Base-by-base conservation (phyloP, 768 basidiomycete species). In the Clavaria fumosa region DNA sequence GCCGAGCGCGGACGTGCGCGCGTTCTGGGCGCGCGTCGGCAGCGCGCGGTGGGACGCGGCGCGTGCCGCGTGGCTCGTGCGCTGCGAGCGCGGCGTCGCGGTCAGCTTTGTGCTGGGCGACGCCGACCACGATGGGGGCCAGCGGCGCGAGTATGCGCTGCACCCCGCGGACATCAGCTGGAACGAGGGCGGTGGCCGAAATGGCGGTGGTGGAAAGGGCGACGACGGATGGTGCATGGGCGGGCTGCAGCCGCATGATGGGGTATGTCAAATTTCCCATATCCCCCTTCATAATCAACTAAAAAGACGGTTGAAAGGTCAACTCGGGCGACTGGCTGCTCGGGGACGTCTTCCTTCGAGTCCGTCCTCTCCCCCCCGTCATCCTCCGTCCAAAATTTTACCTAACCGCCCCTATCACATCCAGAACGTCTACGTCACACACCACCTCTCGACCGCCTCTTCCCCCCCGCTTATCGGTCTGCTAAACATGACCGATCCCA, bases 281-380 rank as follows among this genome's bases (percentile, higher is more conserved):
- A 7, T 17, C 30, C 23, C 24, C 48, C 30, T 32, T 37, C 24
- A 21, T 27, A 19, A 33, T 36, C 36, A 19, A 34, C 35, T 35
- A 9, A 31, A 37, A 19, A 30, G 34, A 30, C 20, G 26, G 32
- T 14, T 37, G 23, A 9, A 30, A 52, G 47, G 51, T 55, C 27
- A 50, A 61, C 44, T 66, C 69, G 9, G 70, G 65, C 4, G 74
- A 76, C 51, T 77, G 72, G 71, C 55, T 77, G 4, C 57, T 74
- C 14, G 73, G 72, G n/a, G 71, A 71, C 37, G 57, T 62, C 12
- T 74, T 72, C 40, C 57, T 76, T 39, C 59, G 72, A 45, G 72
- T 68, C 41, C 39, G 61, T 55, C 19, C 17, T 36, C 19, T 15
- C 14, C 26, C 21, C 14, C 27, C 27, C 27, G 27, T 40, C 22